Conservation (phyloP, 2,329 filamentous ascomycete genomes). For the Fonsecaea erecta region DNA sequence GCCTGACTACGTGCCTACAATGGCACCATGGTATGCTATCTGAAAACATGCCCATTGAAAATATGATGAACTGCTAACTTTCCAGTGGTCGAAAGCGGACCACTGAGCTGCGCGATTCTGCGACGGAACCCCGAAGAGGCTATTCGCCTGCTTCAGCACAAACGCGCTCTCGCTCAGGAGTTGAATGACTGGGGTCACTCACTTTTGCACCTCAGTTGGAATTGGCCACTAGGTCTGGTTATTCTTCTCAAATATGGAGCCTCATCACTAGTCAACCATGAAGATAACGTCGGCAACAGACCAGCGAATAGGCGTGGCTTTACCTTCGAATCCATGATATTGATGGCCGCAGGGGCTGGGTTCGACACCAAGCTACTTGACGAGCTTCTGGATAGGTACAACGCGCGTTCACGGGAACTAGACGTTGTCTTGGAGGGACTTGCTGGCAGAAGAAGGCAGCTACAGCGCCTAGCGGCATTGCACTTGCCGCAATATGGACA, state of each 20-base stretch:
- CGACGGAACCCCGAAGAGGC: not conserved
- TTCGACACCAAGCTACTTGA: no score
- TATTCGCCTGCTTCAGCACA: not conserved
- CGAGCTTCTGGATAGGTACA: no score
- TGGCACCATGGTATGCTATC: slow-evolving; percentile 3
- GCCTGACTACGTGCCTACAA: not conserved
- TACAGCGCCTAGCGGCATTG: slow-evolving; percentile 3
- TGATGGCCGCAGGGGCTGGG: not conserved
- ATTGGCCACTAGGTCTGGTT: slow-evolving; percentile 5
- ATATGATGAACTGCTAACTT: not conserved
- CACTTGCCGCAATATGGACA: not conserved
- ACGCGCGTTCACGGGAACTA: not conserved
- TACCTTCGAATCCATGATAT: not conserved
- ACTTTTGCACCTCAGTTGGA: slow-evolving; percentile 3
- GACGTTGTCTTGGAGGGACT: not conserved
- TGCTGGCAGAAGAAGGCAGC: not conserved
- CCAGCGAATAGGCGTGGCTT: no score
- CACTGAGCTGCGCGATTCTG: not conserved
- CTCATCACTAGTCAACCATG: not conserved
- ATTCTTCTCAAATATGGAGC: slow-evolving; percentile 4
- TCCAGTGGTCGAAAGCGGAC: slow-evolving; percentile 7
- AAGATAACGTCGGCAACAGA: not conserved
- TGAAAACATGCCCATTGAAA: not conserved
- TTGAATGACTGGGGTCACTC: slow-evolving; percentile 5
- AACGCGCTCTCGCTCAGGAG: not conserved